These are phyloP conservation scores for Psidium guajava DNA, from an alignment of 345 rosid genomes.

Conservation along the genomic window DNA sequence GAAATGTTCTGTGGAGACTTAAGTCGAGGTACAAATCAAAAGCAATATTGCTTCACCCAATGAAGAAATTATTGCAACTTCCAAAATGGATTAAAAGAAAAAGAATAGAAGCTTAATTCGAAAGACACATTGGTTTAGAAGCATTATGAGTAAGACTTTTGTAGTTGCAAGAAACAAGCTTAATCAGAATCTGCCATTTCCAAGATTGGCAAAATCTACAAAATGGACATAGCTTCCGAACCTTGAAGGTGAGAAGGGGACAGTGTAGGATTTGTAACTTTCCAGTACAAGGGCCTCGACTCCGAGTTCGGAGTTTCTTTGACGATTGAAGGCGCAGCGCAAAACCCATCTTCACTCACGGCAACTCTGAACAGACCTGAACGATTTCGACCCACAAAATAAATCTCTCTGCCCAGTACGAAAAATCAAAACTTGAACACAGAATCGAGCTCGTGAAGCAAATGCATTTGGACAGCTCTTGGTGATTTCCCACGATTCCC, in stretches of 20 bases:
- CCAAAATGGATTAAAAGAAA: neutral
- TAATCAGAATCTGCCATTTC: neutral
- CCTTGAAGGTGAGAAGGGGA: constrained; percentile 88
- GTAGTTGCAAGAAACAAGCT: neutral
- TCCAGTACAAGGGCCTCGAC: constrained; percentile 57
- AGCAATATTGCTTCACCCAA: neutral
- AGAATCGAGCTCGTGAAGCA: neutral
- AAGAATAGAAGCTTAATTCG: neutral
- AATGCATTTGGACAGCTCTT: neutral
- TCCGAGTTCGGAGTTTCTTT: constrained; percentile 15
- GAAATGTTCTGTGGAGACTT: neutral
- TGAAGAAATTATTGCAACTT: neutral
- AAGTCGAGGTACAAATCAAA: neutral
- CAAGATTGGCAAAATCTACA: neutral
- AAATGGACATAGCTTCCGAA: neutral
- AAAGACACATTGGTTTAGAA: neutral
- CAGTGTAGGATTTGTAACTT: constrained; percentile 77
- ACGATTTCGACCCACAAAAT: neutral
- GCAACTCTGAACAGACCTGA: constrained; percentile 22
- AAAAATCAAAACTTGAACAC: neutral
- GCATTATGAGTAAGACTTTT: neutral
- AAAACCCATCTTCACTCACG: constrained; percentile 50
- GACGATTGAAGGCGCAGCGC: constrained; percentile 44
- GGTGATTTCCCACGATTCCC: neutral
- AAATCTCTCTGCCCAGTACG: neutral